These are phyloP conservation scores for Salvia hispanica DNA, from an alignment of 257 asterid genomes.

Conservation along the genomic window DNA sequence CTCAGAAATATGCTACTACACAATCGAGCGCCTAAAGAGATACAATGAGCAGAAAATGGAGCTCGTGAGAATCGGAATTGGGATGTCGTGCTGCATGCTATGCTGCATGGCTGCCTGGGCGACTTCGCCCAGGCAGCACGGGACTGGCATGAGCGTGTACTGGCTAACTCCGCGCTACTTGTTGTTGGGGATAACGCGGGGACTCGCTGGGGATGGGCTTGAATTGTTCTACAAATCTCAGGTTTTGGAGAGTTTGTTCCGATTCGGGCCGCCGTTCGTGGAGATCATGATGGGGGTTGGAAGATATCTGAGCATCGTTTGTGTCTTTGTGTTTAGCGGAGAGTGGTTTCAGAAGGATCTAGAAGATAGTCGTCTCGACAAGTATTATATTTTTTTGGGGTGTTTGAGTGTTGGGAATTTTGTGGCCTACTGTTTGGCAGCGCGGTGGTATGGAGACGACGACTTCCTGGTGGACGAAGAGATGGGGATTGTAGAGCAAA, in stretches of 20 bases:
- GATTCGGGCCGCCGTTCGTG: background rate
- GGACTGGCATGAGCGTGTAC: background rate
- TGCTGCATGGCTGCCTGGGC: too few relatives aligned
- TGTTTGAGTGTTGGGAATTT: background rate
- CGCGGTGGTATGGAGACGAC: too few relatives aligned
- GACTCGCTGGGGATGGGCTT: background rate
- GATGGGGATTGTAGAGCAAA: too few relatives aligned
- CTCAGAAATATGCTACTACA: too few relatives aligned
- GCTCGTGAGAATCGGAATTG: too few relatives aligned
- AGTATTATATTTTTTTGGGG: background rate
- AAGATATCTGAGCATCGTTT: background rate
- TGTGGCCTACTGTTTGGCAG: background rate
- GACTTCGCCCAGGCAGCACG: background rate
- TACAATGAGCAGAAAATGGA: too few relatives aligned
- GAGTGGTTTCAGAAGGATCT: background rate
- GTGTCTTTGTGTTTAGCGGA: background rate
- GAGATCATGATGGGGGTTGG: background rate
- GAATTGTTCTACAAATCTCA: background rate
- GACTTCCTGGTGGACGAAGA: too few relatives aligned
- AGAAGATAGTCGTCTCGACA: background rate
- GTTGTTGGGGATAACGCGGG: slow-evolving; percentile 19
- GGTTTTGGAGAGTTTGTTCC: background rate
- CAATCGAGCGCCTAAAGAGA: too few relatives aligned
- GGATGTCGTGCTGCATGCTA: too few relatives aligned
- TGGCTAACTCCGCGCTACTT: slow-evolving; percentile 24